Percentiles rank a stretch among this genome's conserved stretches.
Conservation (phyloP, 2,329 filamentous ascomycete genomes). For the Seiridium cupressi region DNA sequence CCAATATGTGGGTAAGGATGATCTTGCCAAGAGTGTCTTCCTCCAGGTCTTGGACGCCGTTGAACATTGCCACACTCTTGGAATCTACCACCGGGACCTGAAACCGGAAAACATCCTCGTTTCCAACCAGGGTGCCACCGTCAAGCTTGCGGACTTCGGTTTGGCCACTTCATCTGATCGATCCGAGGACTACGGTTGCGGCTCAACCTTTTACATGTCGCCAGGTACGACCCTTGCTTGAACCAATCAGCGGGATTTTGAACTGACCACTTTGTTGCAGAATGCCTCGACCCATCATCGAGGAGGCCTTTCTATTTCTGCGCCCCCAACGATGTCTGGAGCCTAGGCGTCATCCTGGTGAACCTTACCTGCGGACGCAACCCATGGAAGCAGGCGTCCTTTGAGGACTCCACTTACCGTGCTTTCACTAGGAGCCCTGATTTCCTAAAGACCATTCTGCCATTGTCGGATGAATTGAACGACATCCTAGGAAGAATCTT, state of each 20-base stretch:
- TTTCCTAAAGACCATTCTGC: constrained; percentile 91
- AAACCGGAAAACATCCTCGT: constrained; percentile 99
- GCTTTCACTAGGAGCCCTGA: constrained; percentile 81
- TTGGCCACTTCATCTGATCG: constrained; percentile 80
- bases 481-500: constrained; percentile 85
- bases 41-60: constrained; percentile 96
- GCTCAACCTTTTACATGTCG: constrained; percentile 99
- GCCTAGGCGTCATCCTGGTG: constrained; percentile 94
- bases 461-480: constrained; percentile 86
- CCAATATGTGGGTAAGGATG: constrained; percentile 90
- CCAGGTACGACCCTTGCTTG: constrained; percentile 67
- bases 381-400: constrained; percentile 95
- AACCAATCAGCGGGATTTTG: constrained; percentile 11
- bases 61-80: constrained; percentile 86
- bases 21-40: constrained; percentile 81
- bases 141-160: constrained; percentile 97
- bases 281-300: constrained; percentile 81
- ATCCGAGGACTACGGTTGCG: constrained; percentile 94
- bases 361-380: constrained; percentile 98
- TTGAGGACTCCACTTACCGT: constrained; percentile 91
- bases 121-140: constrained; percentile 80
- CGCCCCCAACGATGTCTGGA: constrained; percentile 96
- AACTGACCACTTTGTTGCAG: constrained; percentile 45
- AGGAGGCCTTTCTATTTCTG: constrained; percentile 80
- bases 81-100: constrained; percentile 95